phyloP scores from a whole-genome alignment of 1,284 basidiomycete genomes.

The Ustilago nuda region DNA sequence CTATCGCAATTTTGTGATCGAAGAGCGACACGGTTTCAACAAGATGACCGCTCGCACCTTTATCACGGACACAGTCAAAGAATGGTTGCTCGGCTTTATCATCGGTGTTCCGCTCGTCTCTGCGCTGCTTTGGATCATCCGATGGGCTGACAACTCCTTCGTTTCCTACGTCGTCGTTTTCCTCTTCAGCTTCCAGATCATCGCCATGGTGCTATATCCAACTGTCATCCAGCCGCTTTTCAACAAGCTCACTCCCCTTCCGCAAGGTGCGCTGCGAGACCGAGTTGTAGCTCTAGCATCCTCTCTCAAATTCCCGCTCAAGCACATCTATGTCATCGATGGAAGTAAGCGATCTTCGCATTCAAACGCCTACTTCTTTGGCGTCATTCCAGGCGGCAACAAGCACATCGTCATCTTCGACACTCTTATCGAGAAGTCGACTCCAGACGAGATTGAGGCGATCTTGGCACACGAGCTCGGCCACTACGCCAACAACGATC shows the following conservation, averaged over 20 bases:
- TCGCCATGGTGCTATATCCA: constrained; percentile 69
- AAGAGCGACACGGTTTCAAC: constrained; percentile 96
- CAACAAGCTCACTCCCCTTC: constrained; percentile 92
- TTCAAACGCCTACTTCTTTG: constrained; percentile 79
- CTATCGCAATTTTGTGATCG: constrained; percentile 92
- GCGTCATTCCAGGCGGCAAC: constrained; percentile 64
- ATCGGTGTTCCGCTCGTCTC: constrained; percentile 90
- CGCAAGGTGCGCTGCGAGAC: constrained; percentile 61
- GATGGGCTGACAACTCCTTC: constrained; percentile 80
- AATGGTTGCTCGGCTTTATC: constrained; percentile 78
- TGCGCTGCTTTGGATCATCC: constrained; percentile 86
- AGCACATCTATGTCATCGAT: constrained; percentile 95
- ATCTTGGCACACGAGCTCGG: constrained; percentile 86
- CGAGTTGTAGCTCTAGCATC: constrained; percentile 62
- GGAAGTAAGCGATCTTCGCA: constrained; percentile 94
- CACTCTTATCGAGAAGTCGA: constrained; percentile 90
- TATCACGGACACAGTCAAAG: constrained; percentile 82
- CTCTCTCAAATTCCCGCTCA: constrained; percentile 87
- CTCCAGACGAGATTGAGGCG: constrained; percentile 74
- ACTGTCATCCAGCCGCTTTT: constrained; percentile 94
- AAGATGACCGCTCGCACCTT: constrained; percentile 81
- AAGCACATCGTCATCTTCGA: constrained; percentile 87
- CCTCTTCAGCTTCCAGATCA: constrained; percentile 77
- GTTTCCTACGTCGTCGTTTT: constrained; percentile 66
- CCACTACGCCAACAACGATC: constrained; percentile 75